A percentile compares a stretch with the other conserved stretches of the same genome.
These are phyloP conservation scores for Ogataea populi-albae DNA, from an alignment of 805 yeast genomes.

Conservation along the genomic window DNA sequence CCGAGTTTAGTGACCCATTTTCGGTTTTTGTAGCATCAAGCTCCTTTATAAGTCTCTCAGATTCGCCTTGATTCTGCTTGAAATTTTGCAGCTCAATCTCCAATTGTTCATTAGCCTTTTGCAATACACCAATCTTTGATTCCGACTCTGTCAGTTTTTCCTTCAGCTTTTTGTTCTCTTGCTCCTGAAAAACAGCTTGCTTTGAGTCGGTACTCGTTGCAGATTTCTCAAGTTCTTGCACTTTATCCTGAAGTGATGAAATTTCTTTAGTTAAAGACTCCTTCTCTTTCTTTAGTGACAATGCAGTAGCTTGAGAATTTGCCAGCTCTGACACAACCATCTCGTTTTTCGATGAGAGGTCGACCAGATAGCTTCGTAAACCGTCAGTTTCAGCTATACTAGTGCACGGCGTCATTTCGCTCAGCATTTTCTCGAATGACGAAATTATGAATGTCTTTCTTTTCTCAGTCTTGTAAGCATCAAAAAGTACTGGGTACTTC, in stretches of 20 bases:
- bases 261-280: slow-evolving; percentile 4
- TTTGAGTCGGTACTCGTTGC: background rate
- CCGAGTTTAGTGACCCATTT: background rate
- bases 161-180: slow-evolving; percentile 14
- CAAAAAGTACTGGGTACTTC: slow-evolving; percentile 79
- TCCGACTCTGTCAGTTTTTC: slow-evolving; percentile 4
- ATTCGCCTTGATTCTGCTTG: too few relatives aligned
- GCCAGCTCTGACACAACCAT: slow-evolving; percentile 67
- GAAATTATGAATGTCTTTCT: slow-evolving; percentile 56
- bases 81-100: slow-evolving; percentile 1
- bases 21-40: background rate
- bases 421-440: slow-evolving; percentile 63
- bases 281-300: slow-evolving; percentile 12
- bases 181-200: background rate
- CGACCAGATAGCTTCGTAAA: slow-evolving; percentile 65
- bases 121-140: slow-evolving; percentile 1
- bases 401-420: slow-evolving; percentile 79
- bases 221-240: background rate
- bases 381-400: slow-evolving; percentile 69
- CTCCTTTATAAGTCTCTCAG: too few relatives aligned
- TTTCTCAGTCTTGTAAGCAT: slow-evolving; percentile 83
- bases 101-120: slow-evolving; percentile 1
- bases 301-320: slow-evolving; percentile 33
- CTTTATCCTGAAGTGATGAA: background rate
- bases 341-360: slow-evolving; percentile 56